These are phyloP conservation scores for Desmodesmus armatus DNA, from an alignment of 139 green algal genomes.

Conservation along the genomic window DNA sequence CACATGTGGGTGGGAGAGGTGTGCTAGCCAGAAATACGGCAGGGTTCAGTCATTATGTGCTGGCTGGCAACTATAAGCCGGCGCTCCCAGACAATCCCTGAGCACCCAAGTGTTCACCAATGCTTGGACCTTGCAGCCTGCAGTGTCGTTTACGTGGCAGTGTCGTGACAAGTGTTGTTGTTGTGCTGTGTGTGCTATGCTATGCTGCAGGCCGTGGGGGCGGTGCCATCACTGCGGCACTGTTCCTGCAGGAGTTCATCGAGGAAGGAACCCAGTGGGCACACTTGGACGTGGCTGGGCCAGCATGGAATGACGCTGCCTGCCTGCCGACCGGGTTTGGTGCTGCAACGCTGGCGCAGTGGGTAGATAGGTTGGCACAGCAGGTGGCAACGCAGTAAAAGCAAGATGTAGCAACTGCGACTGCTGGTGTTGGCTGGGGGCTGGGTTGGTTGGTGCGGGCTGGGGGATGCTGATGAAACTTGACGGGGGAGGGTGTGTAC, in stretches of 20 bases:
- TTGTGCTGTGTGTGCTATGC: too few species aligned
- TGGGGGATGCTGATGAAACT: too few species aligned
- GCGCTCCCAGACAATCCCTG: too few species aligned
- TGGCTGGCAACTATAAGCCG: too few species aligned
- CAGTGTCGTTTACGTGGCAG: too few species aligned
- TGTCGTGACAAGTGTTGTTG: too few species aligned
- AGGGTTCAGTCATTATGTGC: not conserved
- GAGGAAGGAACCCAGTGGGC: constrained; percentile 86
- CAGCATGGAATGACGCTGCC: constrained; percentile 84
- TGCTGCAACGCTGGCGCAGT: constrained; percentile 85
- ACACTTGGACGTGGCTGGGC: constrained; percentile 93
- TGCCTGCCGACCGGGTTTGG: constrained; percentile 92
- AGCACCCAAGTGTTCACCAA: too few species aligned
- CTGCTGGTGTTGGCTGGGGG: not conserved
- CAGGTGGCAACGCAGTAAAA: not conserved
- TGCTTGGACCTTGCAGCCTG: too few species aligned
- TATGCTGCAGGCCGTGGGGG: constrained; percentile 67
- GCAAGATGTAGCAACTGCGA: not conserved
- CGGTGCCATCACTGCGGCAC: constrained; percentile 92
- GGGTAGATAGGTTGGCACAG: constrained; percentile 66
- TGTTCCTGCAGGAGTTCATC: constrained; percentile 94
- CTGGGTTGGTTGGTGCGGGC: too few species aligned
- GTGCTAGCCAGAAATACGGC: not conserved
- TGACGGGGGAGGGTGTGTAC: too few species aligned
- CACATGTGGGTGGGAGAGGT: not conserved